Base-by-base conservation (phyloP, 768 basidiomycete genomes). In the Kwoniella dejecticola region DNA sequence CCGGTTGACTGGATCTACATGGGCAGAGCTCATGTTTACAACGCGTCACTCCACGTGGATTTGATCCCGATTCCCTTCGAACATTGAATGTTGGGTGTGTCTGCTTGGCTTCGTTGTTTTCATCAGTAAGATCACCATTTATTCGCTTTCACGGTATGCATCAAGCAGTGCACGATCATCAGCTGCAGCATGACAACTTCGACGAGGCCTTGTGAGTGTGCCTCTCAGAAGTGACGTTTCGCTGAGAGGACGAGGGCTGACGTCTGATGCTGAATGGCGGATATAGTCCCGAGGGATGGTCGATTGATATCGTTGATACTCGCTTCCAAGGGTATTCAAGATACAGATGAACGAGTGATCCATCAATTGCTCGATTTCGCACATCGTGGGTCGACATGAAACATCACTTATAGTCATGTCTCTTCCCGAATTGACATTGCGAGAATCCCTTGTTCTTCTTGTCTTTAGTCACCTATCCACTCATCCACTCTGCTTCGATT, bases 321-420 rank as follows among this genome's bases (percentile, higher is more conserved):
- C 8, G 81, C 81, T 2, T 77, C 79, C 2, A 77, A 79, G 38
- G 81, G 81, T 0, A 73, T 81, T n/a, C 72, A 79, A 26, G 81
- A 81, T 52, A 79, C 78, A 8, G 80, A 81, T 42, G 80, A 81
- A 47, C 70, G 80, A 24, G 81, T 82, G n/a, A 73, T 82, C 0
- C 78, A 79, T 29, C 79, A 80, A 68, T 67, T 82, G 26, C 68
- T 81, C 50, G 81, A 82, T 61, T 82, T 82, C 54, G 75, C 81
- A 1, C 79, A 82, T 63, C 79, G 81, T 81, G 19, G 53, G 79
- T 56, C 21, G 23, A 52, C 46, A n/a, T n/a, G n/a, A n/a, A n/a
- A n/a, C n/a, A n/a, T n/a, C n/a, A n/a, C n/a, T n/a, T n/a, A n/a
- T n/a, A n/a, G n/a, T n/a, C n/a, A n/a, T n/a, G n/a, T n/a, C n/a